These are phyloP conservation scores for Liquidambar formosana DNA, from an alignment of 164 flowering plant species.

Conservation along the genomic window DNA sequence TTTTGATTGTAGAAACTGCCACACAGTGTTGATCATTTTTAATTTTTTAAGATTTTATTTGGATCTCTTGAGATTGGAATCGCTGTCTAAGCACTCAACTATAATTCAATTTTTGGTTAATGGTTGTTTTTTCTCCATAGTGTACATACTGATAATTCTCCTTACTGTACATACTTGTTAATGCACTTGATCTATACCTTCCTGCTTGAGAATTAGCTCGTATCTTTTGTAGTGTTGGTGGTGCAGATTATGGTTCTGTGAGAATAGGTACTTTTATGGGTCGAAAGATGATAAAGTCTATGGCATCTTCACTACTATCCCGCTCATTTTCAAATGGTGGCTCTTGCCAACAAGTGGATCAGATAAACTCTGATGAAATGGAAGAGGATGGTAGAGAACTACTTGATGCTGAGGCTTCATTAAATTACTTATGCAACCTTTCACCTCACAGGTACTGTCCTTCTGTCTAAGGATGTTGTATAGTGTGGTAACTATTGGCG, in stretches of 20 bases:
- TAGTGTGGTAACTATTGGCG: no score
- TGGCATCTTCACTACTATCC: constrained; percentile 53
- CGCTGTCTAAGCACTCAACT: no score
- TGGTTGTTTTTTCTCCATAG: no score
- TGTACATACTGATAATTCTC: no score
- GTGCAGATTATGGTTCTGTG: constrained; percentile 98
- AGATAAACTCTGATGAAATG: constrained; percentile 46
- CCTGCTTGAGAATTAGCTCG: background rate
- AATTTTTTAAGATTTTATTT: no score
- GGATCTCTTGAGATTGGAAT: no score
- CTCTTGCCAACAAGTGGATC: constrained; percentile 24
- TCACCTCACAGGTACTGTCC: constrained; percentile 77
- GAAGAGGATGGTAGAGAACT: constrained; percentile 69
- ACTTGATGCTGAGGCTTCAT: constrained; percentile 74
- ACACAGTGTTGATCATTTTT: no score
- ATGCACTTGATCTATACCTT: no score
- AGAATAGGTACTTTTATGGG: constrained; percentile 96
- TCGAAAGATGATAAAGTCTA: constrained; percentile 71
- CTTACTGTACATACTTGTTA: background rate
- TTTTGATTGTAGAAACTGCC: no score
- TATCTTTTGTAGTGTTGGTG: constrained; percentile 73
- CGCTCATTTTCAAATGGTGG: constrained; percentile 30
- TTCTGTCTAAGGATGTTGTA: background rate
- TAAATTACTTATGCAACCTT: constrained; percentile 88
- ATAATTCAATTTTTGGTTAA: no score